phyloP scores from a whole-genome alignment of 2,329 filamentous ascomycete species.

The Claviceps spartinae region DNA sequence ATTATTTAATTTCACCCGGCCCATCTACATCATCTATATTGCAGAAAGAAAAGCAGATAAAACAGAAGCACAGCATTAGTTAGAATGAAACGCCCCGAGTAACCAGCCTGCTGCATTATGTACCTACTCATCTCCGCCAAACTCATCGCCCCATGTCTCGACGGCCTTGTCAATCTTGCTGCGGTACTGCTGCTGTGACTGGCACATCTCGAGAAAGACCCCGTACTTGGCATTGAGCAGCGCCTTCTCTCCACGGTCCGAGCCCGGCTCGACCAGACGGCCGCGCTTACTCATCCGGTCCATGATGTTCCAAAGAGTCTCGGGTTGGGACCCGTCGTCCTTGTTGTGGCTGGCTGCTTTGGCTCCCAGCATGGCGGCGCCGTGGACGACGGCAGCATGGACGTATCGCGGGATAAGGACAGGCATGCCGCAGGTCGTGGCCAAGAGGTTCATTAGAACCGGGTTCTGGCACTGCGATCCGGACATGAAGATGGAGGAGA shows the following conservation, averaged over 20 bases:
- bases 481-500: slow-evolving; percentile 95
- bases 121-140: slow-evolving; percentile 9
- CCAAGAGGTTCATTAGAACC: slow-evolving; percentile 80
- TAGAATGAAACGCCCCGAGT: too few relatives aligned
- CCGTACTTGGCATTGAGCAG: slow-evolving; percentile 82
- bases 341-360: slow-evolving; percentile 82
- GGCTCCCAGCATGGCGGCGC: slow-evolving; percentile 94
- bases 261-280: slow-evolving; percentile 63
- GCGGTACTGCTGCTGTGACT: slow-evolving; percentile 72
- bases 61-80: too few relatives aligned
- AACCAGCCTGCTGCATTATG: too few relatives aligned
- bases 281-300: slow-evolving; percentile 93
- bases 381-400: slow-evolving; percentile 89
- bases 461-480: slow-evolving; percentile 95
- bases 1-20: too few relatives aligned
- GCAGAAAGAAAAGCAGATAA: too few relatives aligned
- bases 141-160: slow-evolving; percentile 21
- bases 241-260: slow-evolving; percentile 59
- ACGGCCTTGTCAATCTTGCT: slow-evolving; percentile 57
- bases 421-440: slow-evolving; percentile 81
- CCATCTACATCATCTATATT: too few relatives aligned
- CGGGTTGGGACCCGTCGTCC: slow-evolving; percentile 53
- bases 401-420: slow-evolving; percentile 90
- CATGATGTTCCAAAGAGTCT: slow-evolving; percentile 94
- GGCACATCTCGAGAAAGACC: slow-evolving; percentile 88